Conservation (phyloP, 2,329 filamentous ascomycete genomes). For the Xenoacremonium recifei region DNA sequence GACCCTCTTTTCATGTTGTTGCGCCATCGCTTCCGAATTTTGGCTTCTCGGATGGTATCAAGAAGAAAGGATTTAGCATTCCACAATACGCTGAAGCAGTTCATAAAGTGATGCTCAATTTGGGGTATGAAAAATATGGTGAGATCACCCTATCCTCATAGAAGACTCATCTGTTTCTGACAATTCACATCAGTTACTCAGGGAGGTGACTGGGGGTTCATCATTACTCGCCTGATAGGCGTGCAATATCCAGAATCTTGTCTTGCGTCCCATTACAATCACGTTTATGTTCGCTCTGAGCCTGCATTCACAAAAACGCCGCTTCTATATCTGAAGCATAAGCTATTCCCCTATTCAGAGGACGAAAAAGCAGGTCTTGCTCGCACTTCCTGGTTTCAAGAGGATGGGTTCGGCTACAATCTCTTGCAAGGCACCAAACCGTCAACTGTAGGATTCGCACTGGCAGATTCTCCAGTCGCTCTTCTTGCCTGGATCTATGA, state of each 20-base stretch:
- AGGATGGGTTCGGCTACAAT: constrained; percentile 44
- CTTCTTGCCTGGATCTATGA: constrained; percentile 79
- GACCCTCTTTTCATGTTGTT: constrained; percentile 53
- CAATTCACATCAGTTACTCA: constrained; percentile 40
- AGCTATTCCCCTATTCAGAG: constrained; percentile 49
- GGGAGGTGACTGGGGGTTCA: constrained; percentile 71
- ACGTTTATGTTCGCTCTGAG: constrained; percentile 52
- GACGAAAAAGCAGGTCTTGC: constrained; percentile 40
- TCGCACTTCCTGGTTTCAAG: constrained; percentile 55
- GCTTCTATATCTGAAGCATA: constrained; percentile 51
- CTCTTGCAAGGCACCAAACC: constrained; percentile 59
- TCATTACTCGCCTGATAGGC: constrained; percentile 62
- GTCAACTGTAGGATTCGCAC: constrained; percentile 67
- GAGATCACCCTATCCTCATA: neutral
- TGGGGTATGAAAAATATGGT: constrained; percentile 53
- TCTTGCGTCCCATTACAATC: constrained; percentile 43
- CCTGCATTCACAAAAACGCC: constrained; percentile 54
- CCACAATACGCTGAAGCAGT: constrained; percentile 50
- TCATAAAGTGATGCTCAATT: constrained; percentile 66
- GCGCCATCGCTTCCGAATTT: constrained; percentile 58
- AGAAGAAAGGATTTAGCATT: constrained; percentile 30
- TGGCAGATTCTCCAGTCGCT: constrained; percentile 68
- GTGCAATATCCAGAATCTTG: constrained; percentile 58
- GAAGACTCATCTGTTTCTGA: neutral
- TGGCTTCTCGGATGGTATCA: constrained; percentile 33